Evolutionary conservation across 1,284 basidiomycete species (phyloP).

Genomic region (Ustilago tritici): DNA sequence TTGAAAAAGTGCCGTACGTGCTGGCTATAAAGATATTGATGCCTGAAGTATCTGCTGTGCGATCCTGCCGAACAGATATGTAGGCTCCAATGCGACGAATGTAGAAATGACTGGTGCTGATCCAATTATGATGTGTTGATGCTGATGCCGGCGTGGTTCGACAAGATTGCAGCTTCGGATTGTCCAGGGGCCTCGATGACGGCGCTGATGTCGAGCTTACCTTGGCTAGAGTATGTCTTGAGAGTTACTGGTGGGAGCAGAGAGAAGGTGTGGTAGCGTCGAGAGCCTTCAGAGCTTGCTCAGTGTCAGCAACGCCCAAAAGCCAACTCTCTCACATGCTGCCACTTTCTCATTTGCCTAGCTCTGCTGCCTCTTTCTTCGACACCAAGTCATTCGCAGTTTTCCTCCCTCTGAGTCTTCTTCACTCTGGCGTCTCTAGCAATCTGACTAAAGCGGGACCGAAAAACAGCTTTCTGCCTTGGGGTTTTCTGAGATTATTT

Average conservation of each 20-base stretch:
- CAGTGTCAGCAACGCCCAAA: conserved; percentile 5
- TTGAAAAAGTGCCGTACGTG: neutral
- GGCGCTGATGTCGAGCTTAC: conserved; percentile 41
- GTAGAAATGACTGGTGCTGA: neutral
- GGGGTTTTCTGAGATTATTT: neutral
- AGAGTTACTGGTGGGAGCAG: conserved; percentile 51
- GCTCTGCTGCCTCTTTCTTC: neutral
- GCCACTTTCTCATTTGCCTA: conserved; percentile 2
- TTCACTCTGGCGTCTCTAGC: too few relatives aligned
- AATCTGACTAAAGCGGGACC: neutral
- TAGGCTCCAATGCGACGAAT: neutral
- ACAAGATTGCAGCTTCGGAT: conserved; percentile 21
- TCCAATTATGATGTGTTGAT: conserved; percentile 6
- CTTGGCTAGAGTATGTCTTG: conserved; percentile 56
- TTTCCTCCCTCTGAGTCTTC: neutral
- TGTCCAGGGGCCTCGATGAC: conserved; percentile 22
- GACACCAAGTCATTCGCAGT: too few relatives aligned
- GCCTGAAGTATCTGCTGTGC: neutral
- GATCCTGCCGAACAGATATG: neutral
- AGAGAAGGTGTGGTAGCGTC: conserved; percentile 45
- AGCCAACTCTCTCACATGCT: neutral
- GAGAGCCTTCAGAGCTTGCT: conserved; percentile 38
- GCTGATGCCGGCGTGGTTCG: neutral
- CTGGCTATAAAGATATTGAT: neutral
- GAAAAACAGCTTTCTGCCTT: neutral